phyloP scores from a whole-genome alignment of 2,329 filamentous ascomycete genomes.

The Xylariaceae sp. region DNA sequence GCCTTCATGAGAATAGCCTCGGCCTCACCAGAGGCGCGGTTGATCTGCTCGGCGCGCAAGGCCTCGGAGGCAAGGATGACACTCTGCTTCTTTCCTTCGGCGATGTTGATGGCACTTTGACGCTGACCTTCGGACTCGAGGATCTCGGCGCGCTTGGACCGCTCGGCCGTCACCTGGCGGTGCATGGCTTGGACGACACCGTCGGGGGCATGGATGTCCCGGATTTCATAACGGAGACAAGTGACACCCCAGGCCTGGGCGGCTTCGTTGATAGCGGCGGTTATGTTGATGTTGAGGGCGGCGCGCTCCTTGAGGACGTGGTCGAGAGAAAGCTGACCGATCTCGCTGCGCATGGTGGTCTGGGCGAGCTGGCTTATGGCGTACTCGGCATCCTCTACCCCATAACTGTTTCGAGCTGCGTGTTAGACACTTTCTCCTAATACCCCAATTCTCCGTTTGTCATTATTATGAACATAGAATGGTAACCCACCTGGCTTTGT shows the following conservation, averaged over 20 bases:
- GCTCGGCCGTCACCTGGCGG: constrained; percentile 92
- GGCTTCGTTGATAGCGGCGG: constrained; percentile 96
- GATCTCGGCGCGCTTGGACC: constrained; percentile 95
- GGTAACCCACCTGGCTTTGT: constrained; percentile 76
- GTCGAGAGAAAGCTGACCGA: constrained; percentile 91
- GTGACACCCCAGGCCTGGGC: constrained; percentile 95
- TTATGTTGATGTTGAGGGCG: constrained; percentile 95
- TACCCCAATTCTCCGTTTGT: no score
- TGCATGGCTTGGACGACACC: constrained; percentile 97
- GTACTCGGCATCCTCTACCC: constrained; percentile 97
- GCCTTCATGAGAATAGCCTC: constrained; percentile 88
- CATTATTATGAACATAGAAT: not conserved
- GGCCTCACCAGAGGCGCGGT: constrained; percentile 85
- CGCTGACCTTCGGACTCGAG: constrained; percentile 94
- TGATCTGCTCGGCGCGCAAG: constrained; percentile 83
- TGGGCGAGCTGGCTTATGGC: constrained; percentile 97
- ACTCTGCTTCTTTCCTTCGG: constrained; percentile 93
- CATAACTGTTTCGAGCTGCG: constrained; percentile 59
- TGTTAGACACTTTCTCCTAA: constrained; percentile 11
- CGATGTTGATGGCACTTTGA: constrained; percentile 97
- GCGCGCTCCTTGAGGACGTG: constrained; percentile 97
- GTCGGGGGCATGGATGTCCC: constrained; percentile 93
- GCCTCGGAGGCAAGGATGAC: constrained; percentile 96
- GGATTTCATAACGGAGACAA: constrained; percentile 94
- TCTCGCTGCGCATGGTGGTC: constrained; percentile 98